Conservation (phyloP, 2,329 filamentous ascomycete genomes). For the Pseudogymnoascus sp. region DNA sequence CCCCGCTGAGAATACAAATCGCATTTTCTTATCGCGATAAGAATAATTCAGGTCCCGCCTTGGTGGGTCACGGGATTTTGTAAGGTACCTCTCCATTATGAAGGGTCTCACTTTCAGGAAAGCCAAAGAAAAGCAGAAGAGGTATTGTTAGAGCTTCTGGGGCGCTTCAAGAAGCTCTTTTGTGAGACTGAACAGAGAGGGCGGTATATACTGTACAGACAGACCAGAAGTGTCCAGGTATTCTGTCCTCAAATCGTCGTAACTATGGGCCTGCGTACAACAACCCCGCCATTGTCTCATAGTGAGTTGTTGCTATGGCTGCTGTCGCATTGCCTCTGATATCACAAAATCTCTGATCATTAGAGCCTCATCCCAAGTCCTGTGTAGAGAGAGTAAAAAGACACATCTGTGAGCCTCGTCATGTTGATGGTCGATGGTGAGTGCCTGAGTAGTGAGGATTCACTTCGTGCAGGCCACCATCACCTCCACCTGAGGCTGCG, state of each 20-base stretch:
- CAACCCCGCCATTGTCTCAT: background rate
- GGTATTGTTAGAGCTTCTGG: background rate
- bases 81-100: background rate
- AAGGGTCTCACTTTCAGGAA: background rate
- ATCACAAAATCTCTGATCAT: background rate
- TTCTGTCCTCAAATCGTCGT: background rate
- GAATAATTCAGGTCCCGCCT: background rate
- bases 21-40: slow-evolving; percentile 7
- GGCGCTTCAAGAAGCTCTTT: background rate
- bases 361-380: background rate
- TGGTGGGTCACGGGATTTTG: background rate
- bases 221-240: background rate
- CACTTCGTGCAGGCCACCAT: background rate
- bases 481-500: slow-evolving; percentile 5
- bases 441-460: slow-evolving; percentile 7
- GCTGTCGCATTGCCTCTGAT: background rate
- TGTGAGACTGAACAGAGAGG: background rate
- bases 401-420: background rate
- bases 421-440: background rate
- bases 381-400: background rate
- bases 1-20: background rate
- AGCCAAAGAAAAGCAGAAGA: background rate
- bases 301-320: background rate
- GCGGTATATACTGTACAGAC: background rate
- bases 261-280: background rate